Evolutionary conservation across 495 filamentous ascomycete species (phyloP).

Genomic region (Aspergillus sparsus): DNA sequence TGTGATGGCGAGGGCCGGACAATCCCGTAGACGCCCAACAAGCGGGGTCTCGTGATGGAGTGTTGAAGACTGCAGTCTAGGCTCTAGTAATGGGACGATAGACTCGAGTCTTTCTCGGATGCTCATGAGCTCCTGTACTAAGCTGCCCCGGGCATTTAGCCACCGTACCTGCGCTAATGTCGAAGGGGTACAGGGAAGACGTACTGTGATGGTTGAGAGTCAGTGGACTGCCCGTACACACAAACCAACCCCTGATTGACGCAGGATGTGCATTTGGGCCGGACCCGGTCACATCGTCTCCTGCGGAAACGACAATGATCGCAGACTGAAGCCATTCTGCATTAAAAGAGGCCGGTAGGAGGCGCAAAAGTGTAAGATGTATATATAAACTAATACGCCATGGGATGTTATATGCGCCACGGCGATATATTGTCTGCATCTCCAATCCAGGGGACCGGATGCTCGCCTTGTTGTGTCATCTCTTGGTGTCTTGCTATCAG

Average conservation of each 20-base stretch:
- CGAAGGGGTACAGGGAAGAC: background rate
- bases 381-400: too few species aligned
- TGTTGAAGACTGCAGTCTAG: background rate
- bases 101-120: conserved; percentile 2
- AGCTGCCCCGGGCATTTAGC: background rate
- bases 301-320: conserved; percentile 5
- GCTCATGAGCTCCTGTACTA: background rate
- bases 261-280: conserved; percentile 9
- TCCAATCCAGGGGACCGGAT: too few species aligned
- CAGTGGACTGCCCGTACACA: background rate
- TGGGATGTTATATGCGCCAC: too few species aligned
- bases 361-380: too few species aligned
- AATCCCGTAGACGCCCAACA: background rate
- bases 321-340: background rate
- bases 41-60: background rate
- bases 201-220: background rate
- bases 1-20: conserved; percentile 4
- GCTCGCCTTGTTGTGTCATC: too few species aligned
- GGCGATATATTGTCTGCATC: too few species aligned
- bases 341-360: too few species aligned
- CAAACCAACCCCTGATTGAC: background rate
- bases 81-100: background rate
- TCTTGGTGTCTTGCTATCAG: too few species aligned
- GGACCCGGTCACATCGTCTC: conserved; percentile 8
- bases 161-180: background rate